Evolutionary conservation across 2,329 filamentous ascomycete genomes (phyloP).

Genomic region (Peltaster fructicola): DNA sequence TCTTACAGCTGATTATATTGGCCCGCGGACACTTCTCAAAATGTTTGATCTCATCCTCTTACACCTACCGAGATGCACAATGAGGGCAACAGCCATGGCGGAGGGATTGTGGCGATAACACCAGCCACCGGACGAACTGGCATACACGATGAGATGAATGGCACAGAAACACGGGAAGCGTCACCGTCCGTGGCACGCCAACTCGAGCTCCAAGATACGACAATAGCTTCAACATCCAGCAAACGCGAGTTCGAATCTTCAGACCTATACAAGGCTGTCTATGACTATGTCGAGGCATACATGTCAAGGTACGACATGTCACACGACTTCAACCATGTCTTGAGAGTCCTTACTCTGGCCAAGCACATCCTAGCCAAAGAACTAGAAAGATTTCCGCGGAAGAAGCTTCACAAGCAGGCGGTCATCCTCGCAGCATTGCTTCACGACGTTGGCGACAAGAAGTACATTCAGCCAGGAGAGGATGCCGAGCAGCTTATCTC

Average conservation of each 20-base stretch:
- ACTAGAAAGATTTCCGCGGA: slow-evolving; percentile 8
- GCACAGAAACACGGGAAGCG: not conserved
- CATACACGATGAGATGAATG: no score
- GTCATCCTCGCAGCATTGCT: slow-evolving; percentile 33
- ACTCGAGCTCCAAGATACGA: no score
- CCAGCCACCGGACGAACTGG: no score
- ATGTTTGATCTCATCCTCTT: no score
- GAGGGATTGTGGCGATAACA: no score
- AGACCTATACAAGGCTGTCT: slow-evolving; percentile 20
- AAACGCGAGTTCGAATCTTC: slow-evolving; percentile 14
- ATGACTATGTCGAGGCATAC: slow-evolving; percentile 48
- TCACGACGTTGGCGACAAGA: slow-evolving; percentile 81
- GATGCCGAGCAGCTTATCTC: slow-evolving; percentile 42
- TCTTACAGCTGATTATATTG: no score
- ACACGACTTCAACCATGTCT: slow-evolving; percentile 74
- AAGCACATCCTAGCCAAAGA: slow-evolving; percentile 39
- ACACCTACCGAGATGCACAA: no score
- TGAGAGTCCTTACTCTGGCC: slow-evolving; percentile 59
- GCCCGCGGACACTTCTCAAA: no score
- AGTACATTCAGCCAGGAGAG: slow-evolving; percentile 40
- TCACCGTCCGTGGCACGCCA: not conserved
- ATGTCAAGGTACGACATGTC: slow-evolving; percentile 69
- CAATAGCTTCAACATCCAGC: not conserved
- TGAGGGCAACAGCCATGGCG: no score
- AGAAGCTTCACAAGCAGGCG: slow-evolving; percentile 12